Percentiles rank a stretch among this genome's conserved stretches.
phyloP scores from a whole-genome alignment of 202 grass and related monocot species.

The Zizania palustris region DNA sequence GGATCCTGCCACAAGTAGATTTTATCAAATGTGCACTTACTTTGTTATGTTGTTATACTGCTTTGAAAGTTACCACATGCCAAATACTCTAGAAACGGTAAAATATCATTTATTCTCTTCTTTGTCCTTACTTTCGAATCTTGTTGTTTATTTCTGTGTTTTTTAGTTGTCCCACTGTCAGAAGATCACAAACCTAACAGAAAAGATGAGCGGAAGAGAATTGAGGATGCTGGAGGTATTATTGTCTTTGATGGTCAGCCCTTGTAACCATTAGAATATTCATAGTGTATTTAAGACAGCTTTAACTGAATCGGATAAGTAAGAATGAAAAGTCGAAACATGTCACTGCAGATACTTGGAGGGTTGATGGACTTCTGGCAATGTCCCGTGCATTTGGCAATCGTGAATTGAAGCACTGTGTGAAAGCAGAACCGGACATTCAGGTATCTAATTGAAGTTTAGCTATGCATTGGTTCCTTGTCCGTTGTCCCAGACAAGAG shows the following conservation, averaged over 20 bases:
- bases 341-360: constrained; percentile 71
- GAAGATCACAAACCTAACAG: constrained; percentile 87
- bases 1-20: constrained; percentile 1
- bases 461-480: not conserved
- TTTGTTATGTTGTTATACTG: constrained; percentile 34
- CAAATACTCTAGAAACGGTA: constrained; percentile 11
- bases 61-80: not conserved
- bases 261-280: not conserved
- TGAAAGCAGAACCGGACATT: constrained; percentile 84
- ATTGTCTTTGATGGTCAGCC: constrained; percentile 68
- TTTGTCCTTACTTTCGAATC: constrained; percentile 7
- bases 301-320: constrained; percentile 21
- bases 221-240: constrained; percentile 85
- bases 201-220: constrained; percentile 67
- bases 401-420: constrained; percentile 65
- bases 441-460: constrained; percentile 54
- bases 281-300: constrained; percentile 2
- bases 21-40: not conserved
- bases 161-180: constrained; percentile 70
- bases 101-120: not conserved
- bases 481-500: not conserved
- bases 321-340: not conserved
- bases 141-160: constrained; percentile 33
- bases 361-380: constrained; percentile 77
- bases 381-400: constrained; percentile 95